A percentile compares a stretch with the other conserved stretches of the same genome.
Conservation (phyloP, 2,329 filamentous ascomycete species). For the Biscogniauxia marginata region DNA sequence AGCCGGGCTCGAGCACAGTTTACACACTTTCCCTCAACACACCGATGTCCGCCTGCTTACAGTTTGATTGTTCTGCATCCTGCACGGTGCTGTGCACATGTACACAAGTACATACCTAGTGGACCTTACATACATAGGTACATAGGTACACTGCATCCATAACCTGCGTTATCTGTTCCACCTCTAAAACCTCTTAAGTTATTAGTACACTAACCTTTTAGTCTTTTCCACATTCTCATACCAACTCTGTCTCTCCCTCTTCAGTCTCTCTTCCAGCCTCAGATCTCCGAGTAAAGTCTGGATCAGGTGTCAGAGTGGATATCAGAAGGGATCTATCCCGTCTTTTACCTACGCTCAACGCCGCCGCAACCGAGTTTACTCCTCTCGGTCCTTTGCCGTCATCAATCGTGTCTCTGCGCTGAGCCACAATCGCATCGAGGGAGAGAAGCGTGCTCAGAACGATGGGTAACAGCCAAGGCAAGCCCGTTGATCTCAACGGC, state of each 20-base stretch:
- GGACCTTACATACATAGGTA: neutral
- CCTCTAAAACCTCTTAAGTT: neutral
- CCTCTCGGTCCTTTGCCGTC: constrained; percentile 3
- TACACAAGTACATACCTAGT: neutral
- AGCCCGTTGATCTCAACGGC: constrained; percentile 87
- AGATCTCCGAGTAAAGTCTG: constrained; percentile 7
- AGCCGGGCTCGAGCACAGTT: neutral
- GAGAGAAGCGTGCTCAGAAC: constrained; percentile 8
- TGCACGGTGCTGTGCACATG: neutral
- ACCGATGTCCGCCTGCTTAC: neutral
- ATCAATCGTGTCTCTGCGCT: constrained; percentile 4
- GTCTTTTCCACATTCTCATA: neutral
- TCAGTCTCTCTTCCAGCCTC: neutral
- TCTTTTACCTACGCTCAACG: neutral
- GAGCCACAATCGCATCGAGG: constrained; percentile 1
- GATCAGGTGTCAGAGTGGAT: constrained; percentile 19
- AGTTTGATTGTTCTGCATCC: too few species aligned
- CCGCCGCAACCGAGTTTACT: neutral
- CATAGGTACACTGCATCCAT: too few species aligned
- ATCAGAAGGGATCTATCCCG: neutral
- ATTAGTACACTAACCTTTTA: neutral
- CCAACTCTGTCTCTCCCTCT: constrained; percentile 13
- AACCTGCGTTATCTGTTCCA: neutral
- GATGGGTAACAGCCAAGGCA: constrained; percentile 96
- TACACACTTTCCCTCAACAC: neutral